Evolutionary conservation across 495 filamentous ascomycete genomes (phyloP).

Genomic region (Hypoxylon crocopeplum): DNA sequence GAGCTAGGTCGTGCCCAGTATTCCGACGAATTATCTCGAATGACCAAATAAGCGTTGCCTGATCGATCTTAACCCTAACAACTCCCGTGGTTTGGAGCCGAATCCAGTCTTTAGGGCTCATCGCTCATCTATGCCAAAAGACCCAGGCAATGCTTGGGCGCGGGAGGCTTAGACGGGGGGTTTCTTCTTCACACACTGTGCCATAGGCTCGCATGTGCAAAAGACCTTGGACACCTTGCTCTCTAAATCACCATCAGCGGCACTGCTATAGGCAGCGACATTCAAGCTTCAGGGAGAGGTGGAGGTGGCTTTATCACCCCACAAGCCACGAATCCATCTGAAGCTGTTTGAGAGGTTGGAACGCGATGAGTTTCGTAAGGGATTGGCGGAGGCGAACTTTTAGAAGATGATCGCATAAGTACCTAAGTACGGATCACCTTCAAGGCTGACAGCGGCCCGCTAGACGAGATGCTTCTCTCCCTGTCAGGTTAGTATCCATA

Average conservation of each 20-base stretch:
- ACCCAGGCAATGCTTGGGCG: too few relatives aligned
- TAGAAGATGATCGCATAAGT: too few relatives aligned
- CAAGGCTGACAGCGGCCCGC: too few relatives aligned
- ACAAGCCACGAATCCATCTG: constrained; percentile 12
- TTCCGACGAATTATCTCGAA: constrained; percentile 20
- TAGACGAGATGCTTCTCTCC: too few relatives aligned
- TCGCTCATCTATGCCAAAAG: too few relatives aligned
- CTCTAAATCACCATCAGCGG: constrained; percentile 8
- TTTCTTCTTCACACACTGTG: constrained; percentile 8
- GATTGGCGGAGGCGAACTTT: not conserved
- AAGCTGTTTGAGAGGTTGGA: not conserved
- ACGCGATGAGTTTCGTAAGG: not conserved
- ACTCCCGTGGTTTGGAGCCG: constrained; percentile 11
- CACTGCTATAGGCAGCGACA: constrained; percentile 14
- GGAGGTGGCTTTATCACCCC: not conserved
- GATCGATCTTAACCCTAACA: constrained; percentile 4
- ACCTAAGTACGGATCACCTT: too few relatives aligned
- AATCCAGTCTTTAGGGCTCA: constrained; percentile 1
- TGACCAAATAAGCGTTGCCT: constrained; percentile 8
- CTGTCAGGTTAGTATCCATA: too few relatives aligned
- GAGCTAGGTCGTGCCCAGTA: constrained; percentile 11
- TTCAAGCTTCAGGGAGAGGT: not conserved
- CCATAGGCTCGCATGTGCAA: constrained; percentile 7
- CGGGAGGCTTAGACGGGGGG: constrained; percentile 23
- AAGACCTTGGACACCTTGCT: not conserved